Evolutionary conservation across 1,284 basidiomycete species (phyloP).

Genomic region (Naganishia sp.): DNA sequence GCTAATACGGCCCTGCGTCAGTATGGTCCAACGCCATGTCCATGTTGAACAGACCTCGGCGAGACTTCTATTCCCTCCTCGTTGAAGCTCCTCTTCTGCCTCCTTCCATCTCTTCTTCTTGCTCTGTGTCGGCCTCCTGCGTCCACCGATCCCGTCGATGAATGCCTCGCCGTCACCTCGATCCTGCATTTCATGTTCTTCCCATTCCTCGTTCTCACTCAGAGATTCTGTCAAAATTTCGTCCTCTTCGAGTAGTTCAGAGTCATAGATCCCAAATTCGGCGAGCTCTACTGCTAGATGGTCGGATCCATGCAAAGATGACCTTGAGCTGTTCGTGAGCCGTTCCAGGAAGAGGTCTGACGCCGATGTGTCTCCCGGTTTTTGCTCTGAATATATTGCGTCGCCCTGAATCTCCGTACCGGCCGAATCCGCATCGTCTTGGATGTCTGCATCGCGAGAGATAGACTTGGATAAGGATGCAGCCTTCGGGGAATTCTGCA

Average conservation of each 20-base stretch:
- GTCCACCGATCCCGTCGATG: not conserved
- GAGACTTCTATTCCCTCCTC: constrained; percentile 28
- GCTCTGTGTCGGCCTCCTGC: not conserved
- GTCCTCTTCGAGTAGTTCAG: constrained; percentile 25
- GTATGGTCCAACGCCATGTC: too few relatives aligned
- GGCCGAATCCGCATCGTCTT: constrained; percentile 1
- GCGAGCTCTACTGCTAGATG: constrained; percentile 19
- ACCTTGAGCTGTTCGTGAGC: constrained; percentile 26
- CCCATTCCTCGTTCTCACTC: constrained; percentile 24
- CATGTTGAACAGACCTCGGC: constrained; percentile 12
- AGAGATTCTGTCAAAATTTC: constrained; percentile 2
- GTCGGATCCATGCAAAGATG: not conserved
- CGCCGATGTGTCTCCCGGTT: not conserved
- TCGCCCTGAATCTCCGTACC: constrained; percentile 2
- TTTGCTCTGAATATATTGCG: not conserved
- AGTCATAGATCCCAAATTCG: constrained; percentile 28
- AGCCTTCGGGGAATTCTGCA: too few relatives aligned
- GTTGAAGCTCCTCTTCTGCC: constrained; percentile 26
- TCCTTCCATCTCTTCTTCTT: constrained; percentile 18
- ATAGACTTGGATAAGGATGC: not conserved
- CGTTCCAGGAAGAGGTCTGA: constrained; percentile 28
- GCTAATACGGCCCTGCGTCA: constrained; percentile 35
- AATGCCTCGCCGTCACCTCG: not conserved
- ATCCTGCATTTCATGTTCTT: constrained; percentile 19
- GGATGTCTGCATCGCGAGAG: not conserved